Base-by-base conservation (phyloP, 768 basidiomycete species). In the Glaciozyma martinii region DNA sequence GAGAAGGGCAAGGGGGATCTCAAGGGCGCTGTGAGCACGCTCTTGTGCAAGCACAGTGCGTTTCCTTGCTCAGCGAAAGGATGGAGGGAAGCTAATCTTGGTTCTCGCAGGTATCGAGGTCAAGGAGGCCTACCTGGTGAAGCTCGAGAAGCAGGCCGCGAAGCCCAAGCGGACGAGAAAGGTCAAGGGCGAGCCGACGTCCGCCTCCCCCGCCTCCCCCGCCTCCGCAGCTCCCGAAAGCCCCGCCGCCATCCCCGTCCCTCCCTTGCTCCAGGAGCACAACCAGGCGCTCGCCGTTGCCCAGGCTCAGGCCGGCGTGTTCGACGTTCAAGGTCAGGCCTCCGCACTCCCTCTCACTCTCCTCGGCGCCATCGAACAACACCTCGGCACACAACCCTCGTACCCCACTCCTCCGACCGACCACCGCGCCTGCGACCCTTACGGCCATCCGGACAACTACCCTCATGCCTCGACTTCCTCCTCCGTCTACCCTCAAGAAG, bases 1-100 rank as follows among this genome's bases (percentile, higher is more conserved):
- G 53, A 54, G 53, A 54, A 54, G 53, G 53, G 53, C 3, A 54
- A 32, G 53, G 30, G 53, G 9, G 53, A 54, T 29, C 53, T 54
- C 5, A 54, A 54, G 30, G 53, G 53, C 3, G 53, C 53, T 19
- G 53, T 54, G 29, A 54, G 53, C 30, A 8, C 7, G 13, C 27
- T 54, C 16, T 7, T 23, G 53, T 54, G 53, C 30, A 54, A 54
- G 30, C 53, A 54, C 30, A 29, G 53, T 54, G 15, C 27, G 53
- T 54, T 52, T 25, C 19, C 10, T 54, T 23, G 10, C 30, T 21
- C 10, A 18, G 12, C 32, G 3, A 6, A 21, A 30, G 13, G 3
- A 19, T n/a, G 27, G 18, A 4, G 15, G 29, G 18, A 4, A 30
- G 53, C 53, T 54, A 29, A 54, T 30, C 30, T 13, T 18, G 18